Evolutionary conservation across 1,139 yeast genomes (phyloP).

Genomic region (Lodderomyces oxycetoniae): DNA sequence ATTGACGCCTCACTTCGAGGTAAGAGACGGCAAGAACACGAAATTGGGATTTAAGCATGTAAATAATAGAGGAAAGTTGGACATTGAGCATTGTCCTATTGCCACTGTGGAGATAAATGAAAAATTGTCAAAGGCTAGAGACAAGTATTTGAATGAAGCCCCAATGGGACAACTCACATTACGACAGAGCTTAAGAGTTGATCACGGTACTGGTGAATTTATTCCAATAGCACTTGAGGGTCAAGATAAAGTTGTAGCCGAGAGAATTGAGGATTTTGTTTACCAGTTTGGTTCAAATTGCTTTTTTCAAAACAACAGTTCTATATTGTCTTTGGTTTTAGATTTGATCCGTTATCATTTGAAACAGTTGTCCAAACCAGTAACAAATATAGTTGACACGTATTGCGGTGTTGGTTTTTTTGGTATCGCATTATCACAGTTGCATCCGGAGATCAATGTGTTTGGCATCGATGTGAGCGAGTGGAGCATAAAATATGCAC

Average conservation of each 20-base stretch:
- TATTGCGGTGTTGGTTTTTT: constrained; percentile 48
- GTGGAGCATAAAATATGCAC: constrained; percentile 32
- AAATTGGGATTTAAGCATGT: constrained; percentile 33
- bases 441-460: constrained; percentile 30
- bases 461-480: constrained; percentile 42
- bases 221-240: constrained; percentile 24
- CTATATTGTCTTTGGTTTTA: constrained; percentile 33
- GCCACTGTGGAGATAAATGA: constrained; percentile 26
- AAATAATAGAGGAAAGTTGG: constrained; percentile 22
- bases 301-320: constrained; percentile 35
- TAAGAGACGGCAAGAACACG: constrained; percentile 13
- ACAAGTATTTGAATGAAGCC: constrained; percentile 3
- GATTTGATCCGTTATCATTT: constrained; percentile 30
- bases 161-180: constrained; percentile 14
- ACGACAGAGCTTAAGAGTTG: constrained; percentile 32
- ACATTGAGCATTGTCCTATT: constrained; percentile 29
- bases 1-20: constrained; percentile 30
- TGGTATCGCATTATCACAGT: constrained; percentile 34
- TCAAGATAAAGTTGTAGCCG: constrained; percentile 25
- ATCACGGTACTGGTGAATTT: constrained; percentile 31
- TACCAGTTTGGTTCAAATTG: constrained; percentile 33
- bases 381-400: constrained; percentile 37
- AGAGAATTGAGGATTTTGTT: constrained; percentile 25
- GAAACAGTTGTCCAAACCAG: constrained; percentile 7
- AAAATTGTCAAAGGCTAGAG: constrained; percentile 5